phyloP scores from a whole-genome alignment of 192 early-diverging fungal species.

The Mortierella claussenii region DNA sequence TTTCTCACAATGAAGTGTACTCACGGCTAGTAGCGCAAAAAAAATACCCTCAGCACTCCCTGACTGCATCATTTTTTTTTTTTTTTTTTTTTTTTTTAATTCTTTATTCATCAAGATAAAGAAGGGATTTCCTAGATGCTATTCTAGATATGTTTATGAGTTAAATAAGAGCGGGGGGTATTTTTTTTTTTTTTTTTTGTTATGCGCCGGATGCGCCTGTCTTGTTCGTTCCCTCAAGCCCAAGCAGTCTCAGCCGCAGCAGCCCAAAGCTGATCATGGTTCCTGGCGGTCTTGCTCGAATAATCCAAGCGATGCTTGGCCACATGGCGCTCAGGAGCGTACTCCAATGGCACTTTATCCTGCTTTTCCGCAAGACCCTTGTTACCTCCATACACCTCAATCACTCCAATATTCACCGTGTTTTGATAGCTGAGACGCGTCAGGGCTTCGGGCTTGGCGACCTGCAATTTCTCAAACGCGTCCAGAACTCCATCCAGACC shows the following conservation, averaged over 20 bases:
- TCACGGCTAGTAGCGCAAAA: no score
- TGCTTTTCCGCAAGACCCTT: no score
- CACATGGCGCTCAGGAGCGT: neutral
- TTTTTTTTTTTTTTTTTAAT: neutral
- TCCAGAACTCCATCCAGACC: neutral
- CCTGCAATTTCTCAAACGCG: neutral
- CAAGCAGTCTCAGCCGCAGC: constrained; percentile 15
- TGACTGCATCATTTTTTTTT: neutral
- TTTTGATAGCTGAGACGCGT: neutral
- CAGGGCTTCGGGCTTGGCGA: neutral
- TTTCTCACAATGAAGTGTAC: no score
- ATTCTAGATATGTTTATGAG: no score
- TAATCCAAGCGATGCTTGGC: constrained; percentile 27
- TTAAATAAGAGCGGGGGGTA: no score
- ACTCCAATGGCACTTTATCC: constrained; percentile 14
- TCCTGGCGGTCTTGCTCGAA: constrained; percentile 10
- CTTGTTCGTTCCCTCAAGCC: neutral
- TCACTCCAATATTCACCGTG: neutral
- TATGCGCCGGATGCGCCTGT: no score
- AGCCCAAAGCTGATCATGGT: constrained; percentile 13
- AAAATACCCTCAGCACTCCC: neutral
- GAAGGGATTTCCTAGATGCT: no score
- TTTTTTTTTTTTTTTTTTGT: neutral
- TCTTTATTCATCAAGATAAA: no score
- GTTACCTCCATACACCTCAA: neutral